Percentiles rank a stretch among this genome's conserved stretches.
These are phyloP conservation scores for Biscogniauxia marginata DNA, from an alignment of 2,329 filamentous ascomycete species.

Conservation along the genomic window DNA sequence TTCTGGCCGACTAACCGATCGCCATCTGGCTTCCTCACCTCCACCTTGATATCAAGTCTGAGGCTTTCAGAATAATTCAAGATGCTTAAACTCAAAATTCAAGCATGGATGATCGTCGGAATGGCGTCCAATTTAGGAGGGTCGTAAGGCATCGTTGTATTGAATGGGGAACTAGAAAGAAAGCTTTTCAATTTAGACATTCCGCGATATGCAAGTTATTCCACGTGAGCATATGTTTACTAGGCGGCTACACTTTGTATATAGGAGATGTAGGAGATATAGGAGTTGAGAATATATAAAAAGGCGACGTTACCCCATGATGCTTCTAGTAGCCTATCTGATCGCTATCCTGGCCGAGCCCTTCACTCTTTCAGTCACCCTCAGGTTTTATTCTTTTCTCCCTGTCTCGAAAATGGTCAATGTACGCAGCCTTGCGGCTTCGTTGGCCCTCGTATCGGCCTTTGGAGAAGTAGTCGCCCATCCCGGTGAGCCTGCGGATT, in stretches of 20 bases:
- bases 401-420: conserved; percentile 26
- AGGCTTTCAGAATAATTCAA: not conserved
- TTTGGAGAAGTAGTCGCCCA: conserved; percentile 33
- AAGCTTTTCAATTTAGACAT: not conserved
- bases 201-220: not conserved
- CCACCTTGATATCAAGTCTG: not conserved
- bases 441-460: conserved; percentile 24
- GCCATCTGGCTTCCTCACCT: not conserved
- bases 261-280: not conserved
- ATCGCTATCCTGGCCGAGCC: conserved; percentile 5
- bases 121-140: not conserved
- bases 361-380: conserved; percentile 12
- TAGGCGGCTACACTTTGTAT: not conserved
- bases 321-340: not conserved
- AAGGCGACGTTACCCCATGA: conserved; percentile 10
- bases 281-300: conserved; percentile 14
- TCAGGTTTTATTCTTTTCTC: not conserved
- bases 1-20: not conserved
- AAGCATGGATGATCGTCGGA: not conserved
- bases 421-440: conserved; percentile 24
- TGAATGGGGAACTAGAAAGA: not conserved
- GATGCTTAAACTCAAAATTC: not conserved
- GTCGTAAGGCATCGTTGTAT: not conserved
- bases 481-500: conserved; percentile 36
- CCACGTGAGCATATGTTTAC: not conserved